Evolutionary conservation across 208 protist genomes (phyloP), one percentile per base, ranked within the genome.

Genomic region (Novymonas esmeraldas): DNA sequence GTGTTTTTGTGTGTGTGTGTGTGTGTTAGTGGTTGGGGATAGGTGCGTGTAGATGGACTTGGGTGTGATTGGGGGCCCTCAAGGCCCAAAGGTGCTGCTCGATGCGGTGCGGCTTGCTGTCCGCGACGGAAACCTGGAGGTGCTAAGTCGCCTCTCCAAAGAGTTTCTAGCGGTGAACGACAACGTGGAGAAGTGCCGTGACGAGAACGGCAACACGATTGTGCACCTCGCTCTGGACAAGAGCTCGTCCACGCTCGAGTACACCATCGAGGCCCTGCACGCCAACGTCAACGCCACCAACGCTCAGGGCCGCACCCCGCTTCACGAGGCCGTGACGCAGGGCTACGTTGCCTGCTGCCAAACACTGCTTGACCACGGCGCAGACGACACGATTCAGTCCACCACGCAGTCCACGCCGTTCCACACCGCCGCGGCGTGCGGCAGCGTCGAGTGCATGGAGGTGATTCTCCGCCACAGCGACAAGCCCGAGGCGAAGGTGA

Each of bases 381-480:
- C 88, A 9, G 88, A 97, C 59, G 89, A 92, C 74, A 79, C 84
- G 18, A 76, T 94, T 14, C 84, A 94, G 79, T 85, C 89, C 20
- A 60, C 84, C 54, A 95, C 89, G 11, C 79, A 94, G 68, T 97
- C 89, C 26, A 97, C 92, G 4, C 88, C 92, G 18, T 95, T 97
- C 70, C 90, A 95, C 73, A 95, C 89, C 18, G 92, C 92, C 2
- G 92, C 92, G 6, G 85, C 90, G 20, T 95, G 90, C 70, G 90
- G 90, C 22, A 94, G 88, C 64, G 88, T 95, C 50, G 89, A 95
- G 58, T 93, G 85, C 71, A 91, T 97, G 85, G 88, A 97, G 56
- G 69, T 90, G 46, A 81, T 97, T 14, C 70, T 95, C 34, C 79
- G 77, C 20, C 76, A 85, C 72, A 93, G 82, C 61, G 77, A 82